These are phyloP conservation scores for Huntiella bhutanensis DNA, from an alignment of 2,329 filamentous ascomycete genomes.

Conservation along the genomic window DNA sequence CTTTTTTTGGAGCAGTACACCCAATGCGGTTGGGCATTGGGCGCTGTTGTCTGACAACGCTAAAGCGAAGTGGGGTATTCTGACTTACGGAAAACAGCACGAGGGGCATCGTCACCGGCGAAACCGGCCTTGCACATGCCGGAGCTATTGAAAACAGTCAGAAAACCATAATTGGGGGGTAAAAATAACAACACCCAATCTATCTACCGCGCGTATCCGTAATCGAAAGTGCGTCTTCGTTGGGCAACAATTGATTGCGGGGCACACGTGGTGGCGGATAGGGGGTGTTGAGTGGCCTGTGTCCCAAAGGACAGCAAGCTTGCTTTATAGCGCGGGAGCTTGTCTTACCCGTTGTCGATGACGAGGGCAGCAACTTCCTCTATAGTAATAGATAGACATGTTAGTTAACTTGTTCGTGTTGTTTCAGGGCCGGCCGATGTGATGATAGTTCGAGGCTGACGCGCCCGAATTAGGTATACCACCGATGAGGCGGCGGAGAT, in stretches of 20 bases:
- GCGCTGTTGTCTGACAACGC: background rate
- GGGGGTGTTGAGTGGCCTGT: conserved; percentile 12
- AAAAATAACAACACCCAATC: background rate
- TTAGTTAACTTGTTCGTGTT: background rate
- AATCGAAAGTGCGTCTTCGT: background rate
- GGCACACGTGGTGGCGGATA: conserved; percentile 2
- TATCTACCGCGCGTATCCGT: background rate
- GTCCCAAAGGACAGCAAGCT: conserved; percentile 22
- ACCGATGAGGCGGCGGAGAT: background rate
- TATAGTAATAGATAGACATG: conserved; percentile 21
- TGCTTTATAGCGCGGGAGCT: conserved; percentile 19
- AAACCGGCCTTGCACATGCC: conserved; percentile 99
- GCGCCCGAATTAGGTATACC: too few species aligned
- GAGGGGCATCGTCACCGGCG: conserved; percentile 98
- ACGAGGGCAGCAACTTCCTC: conserved; percentile 99
- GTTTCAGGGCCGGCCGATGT: too few species aligned
- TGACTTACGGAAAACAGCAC: conserved; percentile 97
- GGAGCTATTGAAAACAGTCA: conserved; percentile 43
- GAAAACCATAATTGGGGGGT: background rate
- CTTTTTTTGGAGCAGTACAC: background rate
- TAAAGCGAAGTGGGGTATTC: conserved; percentile 21
- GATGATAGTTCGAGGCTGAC: too few species aligned
- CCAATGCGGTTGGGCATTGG: conserved; percentile 1
- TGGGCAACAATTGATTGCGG: conserved; percentile 6
- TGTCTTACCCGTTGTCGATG: conserved; percentile 99